Evolutionary conservation across 805 yeast genomes (phyloP), one percentile per base, ranked within the genome.

Genomic region (Starmerella asiatica): DNA sequence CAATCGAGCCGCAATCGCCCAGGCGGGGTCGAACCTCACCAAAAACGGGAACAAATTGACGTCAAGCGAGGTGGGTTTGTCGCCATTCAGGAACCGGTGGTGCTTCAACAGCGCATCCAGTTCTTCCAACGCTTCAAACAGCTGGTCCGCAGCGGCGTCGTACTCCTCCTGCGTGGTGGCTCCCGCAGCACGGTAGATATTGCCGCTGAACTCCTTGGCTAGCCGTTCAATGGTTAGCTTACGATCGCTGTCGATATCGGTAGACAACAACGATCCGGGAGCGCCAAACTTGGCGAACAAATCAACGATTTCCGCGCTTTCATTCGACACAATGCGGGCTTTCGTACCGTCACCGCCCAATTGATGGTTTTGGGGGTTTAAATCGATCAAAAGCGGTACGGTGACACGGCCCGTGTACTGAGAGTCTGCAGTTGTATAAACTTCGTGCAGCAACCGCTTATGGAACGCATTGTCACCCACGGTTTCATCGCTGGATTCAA

Each of bases 311-410:
- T 86, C 95, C 23, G 86, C 68, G 43, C 93, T 78, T 61, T 88
- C 97, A 59, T 86, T 88, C 61, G 73, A 82, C 39, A 88, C 97
- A 56, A 88, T 81, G 31, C 45, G 40, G 15, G 36, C 24, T 18
- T 27, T 35, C n/a, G n/a, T n/a, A 17, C 45, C 45, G 28, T 16
- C n/a, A 15, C 45, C 45, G 15, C 45, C 45, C 2, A 91, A 79
- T 35, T 71, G 60, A 21, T 71, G 69, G 20, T 16, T 19, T 5
- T 38, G 29, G n/a, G 41, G 38, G 60, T 85, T 75, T 54, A 71
- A 79, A 61, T 88, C 97, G 84, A 93, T 85, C 51, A 88, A 67
- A 4, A 86, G 80, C 2, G 97, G 98, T 27, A 88, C 96, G 1
- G 96, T 84, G 57, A 74, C 81, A 47, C 96, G 68, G 3, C 93